These are phyloP conservation scores for Candida awuae DNA, from an alignment of 805 yeast species.

Conservation along the genomic window DNA sequence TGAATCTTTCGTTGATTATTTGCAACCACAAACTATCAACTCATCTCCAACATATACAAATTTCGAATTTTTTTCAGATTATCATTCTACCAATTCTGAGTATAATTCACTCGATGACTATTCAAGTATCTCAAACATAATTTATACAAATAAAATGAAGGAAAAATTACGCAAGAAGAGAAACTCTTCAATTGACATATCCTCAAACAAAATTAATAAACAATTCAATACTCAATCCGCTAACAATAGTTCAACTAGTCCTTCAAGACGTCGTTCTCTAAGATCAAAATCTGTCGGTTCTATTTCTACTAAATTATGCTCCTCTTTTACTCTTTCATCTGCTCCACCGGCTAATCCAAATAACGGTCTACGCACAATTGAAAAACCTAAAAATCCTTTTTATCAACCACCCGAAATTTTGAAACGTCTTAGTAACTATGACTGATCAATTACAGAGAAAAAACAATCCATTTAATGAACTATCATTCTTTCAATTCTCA, in stretches of 20 bases:
- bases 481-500: background rate
- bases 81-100: background rate
- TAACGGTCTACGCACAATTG: constrained; percentile 10
- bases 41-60: background rate
- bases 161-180: constrained; percentile 9
- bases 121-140: constrained; percentile 10
- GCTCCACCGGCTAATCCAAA: background rate
- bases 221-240: background rate
- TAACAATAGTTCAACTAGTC: background rate
- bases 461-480: too few relatives aligned
- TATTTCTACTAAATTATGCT: background rate
- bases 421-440: constrained; percentile 13
- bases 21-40: background rate
- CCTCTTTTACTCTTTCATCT: background rate
- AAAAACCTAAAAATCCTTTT: constrained; percentile 18
- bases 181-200: background rate
- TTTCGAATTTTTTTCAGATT: background rate
- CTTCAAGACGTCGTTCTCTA: background rate
- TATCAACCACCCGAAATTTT: constrained; percentile 23
- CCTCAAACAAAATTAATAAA: background rate
- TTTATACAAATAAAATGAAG: constrained; percentile 9
- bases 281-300: constrained; percentile 13
- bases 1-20: background rate
- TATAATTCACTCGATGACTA: constrained; percentile 5
- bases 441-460: background rate